These are phyloP conservation scores for Neonothopanus nambi DNA, from an alignment of 1,284 basidiomycete genomes.

Conservation along the genomic window DNA sequence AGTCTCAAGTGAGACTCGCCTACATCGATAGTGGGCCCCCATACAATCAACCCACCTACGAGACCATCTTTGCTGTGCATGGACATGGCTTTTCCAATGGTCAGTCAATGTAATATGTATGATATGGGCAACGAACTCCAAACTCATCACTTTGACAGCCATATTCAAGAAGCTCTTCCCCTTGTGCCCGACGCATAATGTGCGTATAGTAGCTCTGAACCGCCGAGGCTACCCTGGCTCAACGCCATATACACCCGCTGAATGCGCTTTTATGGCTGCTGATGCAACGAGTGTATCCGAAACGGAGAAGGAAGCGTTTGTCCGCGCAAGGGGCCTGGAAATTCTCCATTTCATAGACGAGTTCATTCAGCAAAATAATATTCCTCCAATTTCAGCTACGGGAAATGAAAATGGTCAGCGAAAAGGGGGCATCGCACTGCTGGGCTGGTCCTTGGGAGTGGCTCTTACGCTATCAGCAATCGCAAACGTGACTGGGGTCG, in stretches of 20 bases:
- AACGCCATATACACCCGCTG: not conserved
- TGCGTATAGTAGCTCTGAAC: constrained; percentile 12
- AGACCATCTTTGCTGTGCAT: constrained; percentile 3
- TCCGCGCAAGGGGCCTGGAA: constrained; percentile 11
- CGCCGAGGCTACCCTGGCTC: constrained; percentile 12
- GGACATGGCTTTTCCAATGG: constrained; percentile 6
- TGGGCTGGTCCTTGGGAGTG: constrained; percentile 14
- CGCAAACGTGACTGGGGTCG: constrained; percentile 4
- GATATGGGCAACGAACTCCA: not conserved
- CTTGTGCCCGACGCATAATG: not conserved
- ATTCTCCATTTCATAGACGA: constrained; percentile 11
- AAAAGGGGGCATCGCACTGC: constrained; percentile 9
- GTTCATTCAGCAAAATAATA: constrained; percentile 6
- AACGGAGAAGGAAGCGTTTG: not conserved
- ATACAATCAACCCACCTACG: not conserved
- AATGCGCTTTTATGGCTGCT: not conserved
- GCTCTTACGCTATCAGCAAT: constrained; percentile 6
- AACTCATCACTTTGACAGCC: not conserved
- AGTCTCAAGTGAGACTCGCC: too few relatives aligned
- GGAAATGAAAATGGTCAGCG: not conserved
- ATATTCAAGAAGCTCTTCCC: too few relatives aligned
- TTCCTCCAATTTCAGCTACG: constrained; percentile 8
- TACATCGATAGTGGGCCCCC: constrained; percentile 8
- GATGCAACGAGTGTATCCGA: not conserved
- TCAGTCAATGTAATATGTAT: not conserved